Evolutionary conservation across 768 basidiomycete species (phyloP).

Genomic region (Lentinus tigrinus): DNA sequence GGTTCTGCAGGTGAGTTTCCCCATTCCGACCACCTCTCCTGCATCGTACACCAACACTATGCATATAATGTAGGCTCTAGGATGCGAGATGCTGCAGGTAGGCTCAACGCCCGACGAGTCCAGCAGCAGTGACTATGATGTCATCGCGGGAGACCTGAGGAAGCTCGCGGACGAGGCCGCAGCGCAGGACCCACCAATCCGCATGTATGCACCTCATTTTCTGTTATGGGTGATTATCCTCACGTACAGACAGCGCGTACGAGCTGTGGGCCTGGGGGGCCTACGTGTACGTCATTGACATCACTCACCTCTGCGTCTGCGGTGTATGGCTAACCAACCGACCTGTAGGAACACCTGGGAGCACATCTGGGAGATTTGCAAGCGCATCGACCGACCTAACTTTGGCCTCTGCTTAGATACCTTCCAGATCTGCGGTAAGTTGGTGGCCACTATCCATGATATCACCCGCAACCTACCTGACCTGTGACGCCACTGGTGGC

Average conservation of each 20-base stretch:
- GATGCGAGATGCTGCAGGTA: conserved; percentile 30
- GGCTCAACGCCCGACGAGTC: conserved; percentile 28
- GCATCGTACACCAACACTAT: conserved; percentile 14
- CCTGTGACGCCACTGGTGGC: too few species aligned
- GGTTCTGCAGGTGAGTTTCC: conserved; percentile 20
- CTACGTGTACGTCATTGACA: conserved; percentile 23
- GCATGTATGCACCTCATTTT: conserved; percentile 17
- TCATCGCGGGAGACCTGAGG: conserved; percentile 28
- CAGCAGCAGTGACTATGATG: conserved; percentile 24
- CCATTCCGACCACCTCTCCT: conserved; percentile 11
- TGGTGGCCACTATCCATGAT: too few species aligned
- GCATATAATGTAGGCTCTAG: conserved; percentile 18
- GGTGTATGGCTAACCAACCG: background rate
- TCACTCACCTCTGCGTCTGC: background rate
- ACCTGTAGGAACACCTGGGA: conserved; percentile 29
- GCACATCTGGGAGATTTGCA: conserved; percentile 31
- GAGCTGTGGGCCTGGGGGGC: conserved; percentile 34
- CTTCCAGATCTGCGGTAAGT: conserved; percentile 31
- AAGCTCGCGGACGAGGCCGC: conserved; percentile 29
- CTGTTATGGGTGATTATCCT: background rate
- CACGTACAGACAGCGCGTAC: conserved; percentile 24
- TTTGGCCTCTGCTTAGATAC: conserved; percentile 34
- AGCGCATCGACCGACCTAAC: conserved; percentile 28
- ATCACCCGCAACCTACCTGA: too few species aligned
- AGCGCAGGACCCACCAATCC: conserved; percentile 26